These are phyloP conservation scores for Extremus antarcticus DNA, from an alignment of 495 filamentous ascomycete species.

Conservation along the genomic window DNA sequence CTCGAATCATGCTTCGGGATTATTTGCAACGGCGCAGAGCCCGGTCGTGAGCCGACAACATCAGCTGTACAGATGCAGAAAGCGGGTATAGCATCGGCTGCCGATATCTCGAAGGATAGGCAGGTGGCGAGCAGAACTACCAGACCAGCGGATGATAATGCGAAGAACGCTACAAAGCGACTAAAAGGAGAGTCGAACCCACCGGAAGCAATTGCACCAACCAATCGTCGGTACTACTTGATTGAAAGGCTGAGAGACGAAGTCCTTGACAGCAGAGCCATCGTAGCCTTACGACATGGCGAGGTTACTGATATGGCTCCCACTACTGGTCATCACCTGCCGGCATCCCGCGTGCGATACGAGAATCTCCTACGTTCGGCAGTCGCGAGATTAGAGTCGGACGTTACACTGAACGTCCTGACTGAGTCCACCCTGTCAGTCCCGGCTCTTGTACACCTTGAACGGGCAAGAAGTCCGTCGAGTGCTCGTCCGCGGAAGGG, in stretches of 20 bases:
- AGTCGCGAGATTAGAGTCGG: constrained; percentile 56
- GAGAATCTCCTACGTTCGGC: constrained; percentile 48
- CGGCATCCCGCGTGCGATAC: constrained; percentile 33
- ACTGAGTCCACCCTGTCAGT: constrained; percentile 85
- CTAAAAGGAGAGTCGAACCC: background rate
- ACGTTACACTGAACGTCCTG: constrained; percentile 79
- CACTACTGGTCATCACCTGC: no score
- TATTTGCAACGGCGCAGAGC: background rate
- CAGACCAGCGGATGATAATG: no score
- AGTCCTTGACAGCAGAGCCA: background rate
- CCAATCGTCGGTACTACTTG: background rate
- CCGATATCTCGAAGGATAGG: no score
- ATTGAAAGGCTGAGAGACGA: background rate
- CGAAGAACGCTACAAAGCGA: no score
- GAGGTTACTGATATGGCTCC: no score
- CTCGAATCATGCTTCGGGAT: background rate
- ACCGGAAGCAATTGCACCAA: background rate
- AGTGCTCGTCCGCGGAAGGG: background rate
- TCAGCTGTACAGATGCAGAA: background rate
- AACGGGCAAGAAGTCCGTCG: background rate
- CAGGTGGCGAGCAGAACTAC: no score
- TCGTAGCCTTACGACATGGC: background rate
- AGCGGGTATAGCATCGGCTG: background rate
- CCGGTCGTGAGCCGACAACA: background rate
- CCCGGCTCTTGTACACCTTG: constrained; percentile 38